A percentile compares a stretch with the other conserved stretches of the same genome.
Evolutionary conservation across 2,329 filamentous ascomycete genomes (phyloP).

Genomic region (Aaosphaeria pasadenensis): DNA sequence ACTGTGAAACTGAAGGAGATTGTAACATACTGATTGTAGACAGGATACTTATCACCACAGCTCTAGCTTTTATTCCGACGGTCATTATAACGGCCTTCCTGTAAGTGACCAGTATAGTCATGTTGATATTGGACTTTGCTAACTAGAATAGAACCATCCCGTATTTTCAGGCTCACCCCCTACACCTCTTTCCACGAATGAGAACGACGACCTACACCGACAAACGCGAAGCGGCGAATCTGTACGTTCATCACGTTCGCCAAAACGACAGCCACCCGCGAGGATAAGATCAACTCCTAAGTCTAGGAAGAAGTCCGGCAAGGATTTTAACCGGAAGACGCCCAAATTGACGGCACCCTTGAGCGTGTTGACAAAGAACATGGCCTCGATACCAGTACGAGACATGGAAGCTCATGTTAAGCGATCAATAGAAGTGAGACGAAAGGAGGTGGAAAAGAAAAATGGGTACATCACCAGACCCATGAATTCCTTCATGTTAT

Average conservation of each 20-base stretch:
- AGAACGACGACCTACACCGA: constrained; percentile 37
- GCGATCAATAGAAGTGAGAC: constrained; percentile 64
- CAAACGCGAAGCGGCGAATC: constrained; percentile 38
- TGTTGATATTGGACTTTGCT: constrained; percentile 9
- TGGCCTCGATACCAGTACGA: constrained; percentile 60
- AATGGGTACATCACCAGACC: constrained; percentile 83
- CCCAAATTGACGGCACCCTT: constrained; percentile 64
- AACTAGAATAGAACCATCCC: constrained; percentile 16
- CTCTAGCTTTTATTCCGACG: constrained; percentile 23
- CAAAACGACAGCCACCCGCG: constrained; percentile 17
- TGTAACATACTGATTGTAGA: constrained; percentile 15
- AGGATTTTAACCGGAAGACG: constrained; percentile 44
- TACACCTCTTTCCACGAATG: constrained; percentile 43
- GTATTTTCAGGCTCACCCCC: constrained; percentile 37
- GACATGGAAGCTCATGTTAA: constrained; percentile 82
- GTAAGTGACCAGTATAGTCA: not conserved
- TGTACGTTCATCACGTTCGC: constrained; percentile 21
- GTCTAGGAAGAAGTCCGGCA: constrained; percentile 45
- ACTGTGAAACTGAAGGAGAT: not conserved
- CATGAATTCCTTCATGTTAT: constrained; percentile 98
- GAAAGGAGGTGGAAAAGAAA: constrained; percentile 64
- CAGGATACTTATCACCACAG: constrained; percentile 32
- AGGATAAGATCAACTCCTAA: constrained; percentile 30
- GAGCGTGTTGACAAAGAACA: constrained; percentile 66
- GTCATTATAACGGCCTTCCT: constrained; percentile 16